Conservation (phyloP, 1,284 basidiomycete species). For the Irpex sp. region DNA sequence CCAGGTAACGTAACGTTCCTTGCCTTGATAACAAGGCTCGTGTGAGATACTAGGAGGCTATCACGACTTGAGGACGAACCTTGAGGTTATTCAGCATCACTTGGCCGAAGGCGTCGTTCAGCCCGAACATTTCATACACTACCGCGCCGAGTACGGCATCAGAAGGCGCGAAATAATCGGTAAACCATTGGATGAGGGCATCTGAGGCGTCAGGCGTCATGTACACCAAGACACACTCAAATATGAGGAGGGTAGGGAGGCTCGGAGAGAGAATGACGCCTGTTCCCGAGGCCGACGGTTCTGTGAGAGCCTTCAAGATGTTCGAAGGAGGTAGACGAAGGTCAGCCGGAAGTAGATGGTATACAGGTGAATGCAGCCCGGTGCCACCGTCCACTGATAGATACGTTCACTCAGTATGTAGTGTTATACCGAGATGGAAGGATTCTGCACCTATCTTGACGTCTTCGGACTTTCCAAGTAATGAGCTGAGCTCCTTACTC, state of each 20-base stretch:
- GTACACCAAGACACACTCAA: slow-evolving; percentile 93
- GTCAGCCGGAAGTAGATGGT: slow-evolving; percentile 76
- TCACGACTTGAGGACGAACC: slow-evolving; percentile 35
- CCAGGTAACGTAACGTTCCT: slow-evolving; percentile 77
- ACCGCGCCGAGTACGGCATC: slow-evolving; percentile 46
- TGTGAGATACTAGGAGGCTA: background rate
- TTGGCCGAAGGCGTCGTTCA: slow-evolving; percentile 80
- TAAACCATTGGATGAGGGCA: slow-evolving; percentile 74
- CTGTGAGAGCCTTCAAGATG: slow-evolving; percentile 37
- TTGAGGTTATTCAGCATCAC: slow-evolving; percentile 87
- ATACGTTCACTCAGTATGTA: background rate
- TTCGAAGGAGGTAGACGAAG: slow-evolving; percentile 52
- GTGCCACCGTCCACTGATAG: slow-evolving; percentile 65
- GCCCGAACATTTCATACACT: slow-evolving; percentile 89
- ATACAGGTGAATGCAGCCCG: slow-evolving; percentile 58
- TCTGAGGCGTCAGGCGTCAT: slow-evolving; percentile 62
- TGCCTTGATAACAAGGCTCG: slow-evolving; percentile 39
- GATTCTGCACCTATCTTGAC: slow-evolving; percentile 39
- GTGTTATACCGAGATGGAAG: background rate
- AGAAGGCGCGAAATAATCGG: slow-evolving; percentile 42
- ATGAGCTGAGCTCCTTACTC: slow-evolving; percentile 53
- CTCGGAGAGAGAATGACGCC: slow-evolving; percentile 51
- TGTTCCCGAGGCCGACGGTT: slow-evolving; percentile 18
- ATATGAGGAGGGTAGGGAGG: slow-evolving; percentile 78
- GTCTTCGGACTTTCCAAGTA: slow-evolving; percentile 47